These are phyloP conservation scores for Eutrema japonicum DNA, from an alignment of 345 rosid genomes.

Conservation along the genomic window DNA sequence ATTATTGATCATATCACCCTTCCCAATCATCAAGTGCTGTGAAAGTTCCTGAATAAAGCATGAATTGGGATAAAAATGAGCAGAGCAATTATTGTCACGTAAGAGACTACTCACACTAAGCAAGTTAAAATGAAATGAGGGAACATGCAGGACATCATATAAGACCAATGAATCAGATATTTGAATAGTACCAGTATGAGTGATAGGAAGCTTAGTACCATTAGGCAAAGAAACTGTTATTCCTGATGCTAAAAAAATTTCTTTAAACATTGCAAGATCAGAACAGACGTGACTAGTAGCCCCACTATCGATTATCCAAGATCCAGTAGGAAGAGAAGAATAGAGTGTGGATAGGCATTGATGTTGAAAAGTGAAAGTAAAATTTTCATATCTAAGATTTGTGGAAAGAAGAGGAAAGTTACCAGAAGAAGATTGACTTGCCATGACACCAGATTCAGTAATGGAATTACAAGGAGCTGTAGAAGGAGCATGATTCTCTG, in stretches of 20 bases:
- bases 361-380: background rate
- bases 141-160: background rate
- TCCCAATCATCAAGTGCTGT: background rate
- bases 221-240: background rate
- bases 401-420: background rate
- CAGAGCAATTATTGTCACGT: background rate
- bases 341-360: background rate
- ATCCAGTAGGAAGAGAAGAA: background rate
- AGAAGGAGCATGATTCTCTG: background rate
- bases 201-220: background rate
- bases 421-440: background rate
- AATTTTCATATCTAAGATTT: background rate
- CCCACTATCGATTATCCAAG: background rate
- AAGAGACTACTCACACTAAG: background rate
- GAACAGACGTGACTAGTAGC: background rate
- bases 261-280: background rate
- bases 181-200: background rate
- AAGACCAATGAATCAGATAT: background rate
- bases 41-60: background rate
- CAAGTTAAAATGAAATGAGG: background rate
- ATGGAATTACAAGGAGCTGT: background rate
- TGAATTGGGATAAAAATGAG: background rate
- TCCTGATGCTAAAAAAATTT: background rate
- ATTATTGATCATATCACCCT: background rate
- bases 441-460: background rate